Conservation (phyloP, 2,329 filamentous ascomycete species). For the Camptophora hylomeconis region DNA sequence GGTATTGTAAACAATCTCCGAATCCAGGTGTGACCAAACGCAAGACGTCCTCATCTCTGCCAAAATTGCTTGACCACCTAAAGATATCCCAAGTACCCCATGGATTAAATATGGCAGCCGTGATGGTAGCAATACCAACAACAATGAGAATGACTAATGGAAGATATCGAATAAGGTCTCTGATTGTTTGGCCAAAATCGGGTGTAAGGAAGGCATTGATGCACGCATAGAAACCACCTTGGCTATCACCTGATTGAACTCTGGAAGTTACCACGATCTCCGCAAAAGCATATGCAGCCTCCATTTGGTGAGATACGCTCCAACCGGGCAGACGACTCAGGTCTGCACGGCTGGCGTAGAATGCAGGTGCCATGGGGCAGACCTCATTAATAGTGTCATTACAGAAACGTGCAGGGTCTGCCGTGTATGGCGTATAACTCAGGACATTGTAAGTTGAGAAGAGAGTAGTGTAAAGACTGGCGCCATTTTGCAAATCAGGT, state of each 20-base stretch:
- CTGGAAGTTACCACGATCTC: conserved; percentile 63
- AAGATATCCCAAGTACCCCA: conserved; percentile 89
- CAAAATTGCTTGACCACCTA: conserved; percentile 96
- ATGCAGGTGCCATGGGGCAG: conserved; percentile 67
- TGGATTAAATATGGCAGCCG: conserved; percentile 77
- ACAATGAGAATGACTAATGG: conserved; percentile 67
- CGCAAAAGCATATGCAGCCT: conserved; percentile 73
- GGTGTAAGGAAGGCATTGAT: conserved; percentile 74
- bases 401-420: conserved; percentile 52
- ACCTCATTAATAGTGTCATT: conserved; percentile 39
- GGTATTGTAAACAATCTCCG: conserved; percentile 90
- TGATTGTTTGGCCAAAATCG: conserved; percentile 56
- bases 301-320: conserved; percentile 59
- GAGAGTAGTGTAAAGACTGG: conserved; percentile 58
- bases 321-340: conserved; percentile 53
- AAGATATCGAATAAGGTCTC: conserved; percentile 59
- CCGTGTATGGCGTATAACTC: conserved; percentile 57
- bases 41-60: conserved; percentile 80
- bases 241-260: conserved; percentile 60
- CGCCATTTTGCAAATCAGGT: conserved; percentile 43
- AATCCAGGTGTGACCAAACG: conserved; percentile 91
- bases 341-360: conserved; percentile 43
- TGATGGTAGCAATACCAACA: conserved; percentile 68
- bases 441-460: conserved; percentile 59
- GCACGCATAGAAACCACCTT: conserved; percentile 57